Conservation (phyloP, 1,139 yeast genomes). For the Pneumocystis canis region DNA sequence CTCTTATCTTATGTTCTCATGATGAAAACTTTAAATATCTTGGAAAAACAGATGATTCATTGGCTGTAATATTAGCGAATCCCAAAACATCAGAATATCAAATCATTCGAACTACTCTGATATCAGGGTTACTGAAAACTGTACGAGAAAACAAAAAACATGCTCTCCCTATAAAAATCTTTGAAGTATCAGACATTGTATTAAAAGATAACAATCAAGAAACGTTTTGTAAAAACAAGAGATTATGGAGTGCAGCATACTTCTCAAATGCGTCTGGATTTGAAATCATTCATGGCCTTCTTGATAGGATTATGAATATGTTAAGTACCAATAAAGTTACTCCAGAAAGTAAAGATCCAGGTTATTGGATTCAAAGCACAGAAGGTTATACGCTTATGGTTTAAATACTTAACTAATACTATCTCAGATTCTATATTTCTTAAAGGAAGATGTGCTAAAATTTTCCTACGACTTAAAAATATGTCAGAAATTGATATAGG, state of each 20-base stretch:
- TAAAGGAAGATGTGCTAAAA: slow-evolving; percentile 94
- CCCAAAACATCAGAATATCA: slow-evolving; percentile 96
- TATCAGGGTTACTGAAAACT: slow-evolving; percentile 91
- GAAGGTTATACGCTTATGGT: slow-evolving; percentile 32
- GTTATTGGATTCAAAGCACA: slow-evolving; percentile 38
- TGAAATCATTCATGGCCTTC: slow-evolving; percentile 83
- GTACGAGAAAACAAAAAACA: slow-evolving; percentile 93
- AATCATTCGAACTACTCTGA: slow-evolving; percentile 86
- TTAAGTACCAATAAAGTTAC: slow-evolving; percentile 59
- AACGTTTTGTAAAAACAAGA: slow-evolving; percentile 81
- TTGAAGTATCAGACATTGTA: slow-evolving; percentile 90
- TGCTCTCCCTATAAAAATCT: slow-evolving; percentile 83
- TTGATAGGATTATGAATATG: slow-evolving; percentile 93
- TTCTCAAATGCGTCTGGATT: slow-evolving; percentile 94
- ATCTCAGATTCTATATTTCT: slow-evolving; percentile 48
- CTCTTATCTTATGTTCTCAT: slow-evolving; percentile 86
- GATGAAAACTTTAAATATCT: slow-evolving; percentile 89
- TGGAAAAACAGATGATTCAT: slow-evolving; percentile 56
- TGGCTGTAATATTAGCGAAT: slow-evolving; percentile 81
- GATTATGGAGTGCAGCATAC: slow-evolving; percentile 86
- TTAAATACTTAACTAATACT: neutral
- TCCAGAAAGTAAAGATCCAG: slow-evolving; percentile 45
- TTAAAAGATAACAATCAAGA: slow-evolving; percentile 67
- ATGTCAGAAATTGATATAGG: slow-evolving; percentile 41
- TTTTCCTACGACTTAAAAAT: slow-evolving; percentile 51